Conservation (phyloP, 768 basidiomycete species). For the Lactarius evosmus region DNA sequence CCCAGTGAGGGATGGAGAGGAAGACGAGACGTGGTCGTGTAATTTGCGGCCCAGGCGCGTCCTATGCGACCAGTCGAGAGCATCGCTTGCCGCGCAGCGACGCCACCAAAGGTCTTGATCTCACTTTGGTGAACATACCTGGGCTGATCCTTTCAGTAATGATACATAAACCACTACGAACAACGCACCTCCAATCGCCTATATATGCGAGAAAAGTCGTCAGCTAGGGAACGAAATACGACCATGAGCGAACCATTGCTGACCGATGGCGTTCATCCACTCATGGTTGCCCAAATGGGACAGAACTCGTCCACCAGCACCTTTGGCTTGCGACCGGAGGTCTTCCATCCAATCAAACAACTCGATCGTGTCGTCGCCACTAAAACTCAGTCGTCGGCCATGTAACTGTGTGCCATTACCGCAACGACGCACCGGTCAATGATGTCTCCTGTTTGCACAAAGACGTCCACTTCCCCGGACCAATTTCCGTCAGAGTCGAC, state of each 20-base stretch:
- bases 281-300: slow-evolving; percentile 93
- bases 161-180: neutral
- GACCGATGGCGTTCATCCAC: slow-evolving; percentile 88
- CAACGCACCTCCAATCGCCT: slow-evolving; percentile 81
- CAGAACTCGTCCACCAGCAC: slow-evolving; percentile 67
- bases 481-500: slow-evolving; percentile 71
- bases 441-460: slow-evolving; percentile 96
- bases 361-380: slow-evolving; percentile 87
- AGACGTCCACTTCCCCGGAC: slow-evolving; percentile 77
- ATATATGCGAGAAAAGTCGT: slow-evolving; percentile 24
- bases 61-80: slow-evolving; percentile 76
- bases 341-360: slow-evolving; percentile 83
- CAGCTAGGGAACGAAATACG: slow-evolving; percentile 1
- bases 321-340: slow-evolving; percentile 70
- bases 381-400: slow-evolving; percentile 32
- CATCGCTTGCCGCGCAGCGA: slow-evolving; percentile 67
- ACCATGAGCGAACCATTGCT: slow-evolving; percentile 16
- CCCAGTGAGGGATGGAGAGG: slow-evolving; percentile 74
- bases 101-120: slow-evolving; percentile 75
- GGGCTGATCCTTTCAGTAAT: slow-evolving; percentile 10
- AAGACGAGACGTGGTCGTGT: slow-evolving; percentile 75
- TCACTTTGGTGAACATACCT: slow-evolving; percentile 86
- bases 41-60: slow-evolving; percentile 80
- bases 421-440: slow-evolving; percentile 68
- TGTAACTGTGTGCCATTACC: neutral